These are phyloP conservation scores for Vaccinium darrowii DNA, from an alignment of 148 eudicot species.

Conservation along the genomic window DNA sequence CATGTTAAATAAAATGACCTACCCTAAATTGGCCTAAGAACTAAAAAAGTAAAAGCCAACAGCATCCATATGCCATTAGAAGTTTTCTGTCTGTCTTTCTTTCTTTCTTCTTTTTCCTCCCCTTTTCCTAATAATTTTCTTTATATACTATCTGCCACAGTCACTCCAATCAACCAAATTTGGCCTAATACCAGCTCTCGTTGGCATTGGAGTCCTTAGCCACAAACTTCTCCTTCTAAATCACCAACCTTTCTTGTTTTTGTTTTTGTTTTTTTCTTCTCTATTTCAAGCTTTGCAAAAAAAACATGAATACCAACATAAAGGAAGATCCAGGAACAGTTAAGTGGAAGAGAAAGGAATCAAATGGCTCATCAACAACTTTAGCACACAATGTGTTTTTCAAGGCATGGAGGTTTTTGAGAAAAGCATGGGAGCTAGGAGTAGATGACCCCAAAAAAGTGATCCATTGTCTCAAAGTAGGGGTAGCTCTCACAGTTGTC, in stretches of 20 bases:
- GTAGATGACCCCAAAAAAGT: slow-evolving; percentile 29
- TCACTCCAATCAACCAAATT: background rate
- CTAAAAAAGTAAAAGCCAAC: background rate
- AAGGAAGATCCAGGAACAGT: slow-evolving; percentile 7
- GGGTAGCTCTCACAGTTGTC: slow-evolving; percentile 29
- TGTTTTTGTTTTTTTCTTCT: background rate
- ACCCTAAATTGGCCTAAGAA: background rate
- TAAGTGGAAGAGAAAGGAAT: slow-evolving; percentile 30
- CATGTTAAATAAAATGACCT: background rate
- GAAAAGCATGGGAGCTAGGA: slow-evolving; percentile 30
- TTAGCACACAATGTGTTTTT: slow-evolving; percentile 1
- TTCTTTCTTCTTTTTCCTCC: background rate
- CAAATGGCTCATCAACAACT: slow-evolving; percentile 12
- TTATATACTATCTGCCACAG: slow-evolving; percentile 1
- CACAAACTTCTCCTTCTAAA: slow-evolving; percentile 8
- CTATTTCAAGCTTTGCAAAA: background rate
- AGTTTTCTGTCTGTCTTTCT: background rate
- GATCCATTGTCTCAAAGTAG: slow-evolving; percentile 32
- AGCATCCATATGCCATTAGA: background rate
- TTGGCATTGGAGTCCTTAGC: background rate
- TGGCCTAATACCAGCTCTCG: background rate
- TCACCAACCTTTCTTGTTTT: background rate
- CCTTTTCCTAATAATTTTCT: background rate
- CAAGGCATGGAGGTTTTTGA: slow-evolving; percentile 17
- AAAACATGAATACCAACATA: slow-evolving; percentile 17